Evolutionary conservation across 2,329 filamentous ascomycete genomes (phyloP).

Genomic region (Whalleya microplaca): DNA sequence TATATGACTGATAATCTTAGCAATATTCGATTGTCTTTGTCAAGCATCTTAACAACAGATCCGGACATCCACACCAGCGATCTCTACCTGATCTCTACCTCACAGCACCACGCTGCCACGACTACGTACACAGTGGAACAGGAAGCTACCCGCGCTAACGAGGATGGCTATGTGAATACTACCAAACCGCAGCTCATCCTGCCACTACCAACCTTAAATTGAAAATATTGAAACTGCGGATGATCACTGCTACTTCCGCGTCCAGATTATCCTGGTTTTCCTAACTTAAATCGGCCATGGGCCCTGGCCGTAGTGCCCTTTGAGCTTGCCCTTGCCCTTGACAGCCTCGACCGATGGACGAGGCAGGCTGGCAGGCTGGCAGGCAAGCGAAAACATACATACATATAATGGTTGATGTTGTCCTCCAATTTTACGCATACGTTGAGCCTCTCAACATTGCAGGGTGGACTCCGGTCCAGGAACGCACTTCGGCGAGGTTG

Average conservation of each 20-base stretch:
- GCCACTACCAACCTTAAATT: background rate
- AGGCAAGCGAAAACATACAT: too few relatives aligned
- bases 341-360: background rate
- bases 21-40: background rate
- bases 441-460: background rate
- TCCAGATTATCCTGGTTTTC: background rate
- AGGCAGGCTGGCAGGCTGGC: background rate
- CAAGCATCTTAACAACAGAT: background rate
- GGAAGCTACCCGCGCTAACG: background rate
- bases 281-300: background rate
- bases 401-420: too few relatives aligned
- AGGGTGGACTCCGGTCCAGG: background rate
- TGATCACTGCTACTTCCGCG: background rate
- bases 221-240: background rate
- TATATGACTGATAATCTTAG: background rate
- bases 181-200: background rate
- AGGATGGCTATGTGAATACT: background rate
- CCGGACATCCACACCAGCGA: background rate
- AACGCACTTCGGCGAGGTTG: background rate
- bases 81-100: too few relatives aligned
- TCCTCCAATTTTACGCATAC: too few relatives aligned
- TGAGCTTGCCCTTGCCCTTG: background rate
- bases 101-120: too few relatives aligned
- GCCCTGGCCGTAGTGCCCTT: background rate
- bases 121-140: background rate